Percentiles rank a stretch among this genome's conserved stretches.
Conservation (phyloP, 108 stramenopile genomes). For the Cyclotella cryptica region DNA sequence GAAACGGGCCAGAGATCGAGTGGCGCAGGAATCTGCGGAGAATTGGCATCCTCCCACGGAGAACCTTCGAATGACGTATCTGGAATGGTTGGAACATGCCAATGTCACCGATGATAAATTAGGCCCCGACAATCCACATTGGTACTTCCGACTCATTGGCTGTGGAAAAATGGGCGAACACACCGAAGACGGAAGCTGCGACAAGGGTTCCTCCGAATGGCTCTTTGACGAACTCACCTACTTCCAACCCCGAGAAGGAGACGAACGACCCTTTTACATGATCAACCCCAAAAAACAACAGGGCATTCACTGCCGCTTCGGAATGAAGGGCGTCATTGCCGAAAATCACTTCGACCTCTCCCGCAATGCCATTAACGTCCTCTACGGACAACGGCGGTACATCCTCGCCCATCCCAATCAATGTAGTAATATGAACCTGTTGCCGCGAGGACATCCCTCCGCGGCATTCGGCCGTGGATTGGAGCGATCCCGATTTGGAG, state of each 20-base stretch:
- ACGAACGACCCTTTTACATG: conserved; percentile 80
- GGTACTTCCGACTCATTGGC: conserved; percentile 93
- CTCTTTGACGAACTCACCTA: conserved; percentile 90
- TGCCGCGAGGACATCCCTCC: conserved; percentile 87
- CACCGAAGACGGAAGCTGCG: conserved; percentile 61
- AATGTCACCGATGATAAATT: conserved; percentile 69
- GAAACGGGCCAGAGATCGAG: conserved; percentile 21
- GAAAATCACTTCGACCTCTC: conserved; percentile 94
- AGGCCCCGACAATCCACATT: conserved; percentile 82
- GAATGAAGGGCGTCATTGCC: conserved; percentile 93
- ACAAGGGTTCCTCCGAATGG: conserved; percentile 67
- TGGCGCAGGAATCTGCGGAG: conserved; percentile 16
- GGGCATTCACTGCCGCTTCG: conserved; percentile 98
- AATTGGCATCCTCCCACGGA: conserved; percentile 85
- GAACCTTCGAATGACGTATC: conserved; percentile 76
- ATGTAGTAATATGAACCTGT: conserved; percentile 85
- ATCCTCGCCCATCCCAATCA: conserved; percentile 93
- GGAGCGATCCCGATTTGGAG: conserved; percentile 87
- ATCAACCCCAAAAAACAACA: conserved; percentile 83
- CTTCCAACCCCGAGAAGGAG: conserved; percentile 62
- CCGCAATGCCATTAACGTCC: conserved; percentile 87
- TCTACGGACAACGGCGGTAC: conserved; percentile 87
- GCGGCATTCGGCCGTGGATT: conserved; percentile 87
- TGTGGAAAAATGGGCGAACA: conserved; percentile 56
- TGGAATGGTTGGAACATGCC: conserved; percentile 89